Percentiles rank a stretch among this genome's conserved stretches.
These are phyloP conservation scores for Torulaspora globosa DNA, from an alignment of 1,139 yeast species.

Conservation along the genomic window DNA sequence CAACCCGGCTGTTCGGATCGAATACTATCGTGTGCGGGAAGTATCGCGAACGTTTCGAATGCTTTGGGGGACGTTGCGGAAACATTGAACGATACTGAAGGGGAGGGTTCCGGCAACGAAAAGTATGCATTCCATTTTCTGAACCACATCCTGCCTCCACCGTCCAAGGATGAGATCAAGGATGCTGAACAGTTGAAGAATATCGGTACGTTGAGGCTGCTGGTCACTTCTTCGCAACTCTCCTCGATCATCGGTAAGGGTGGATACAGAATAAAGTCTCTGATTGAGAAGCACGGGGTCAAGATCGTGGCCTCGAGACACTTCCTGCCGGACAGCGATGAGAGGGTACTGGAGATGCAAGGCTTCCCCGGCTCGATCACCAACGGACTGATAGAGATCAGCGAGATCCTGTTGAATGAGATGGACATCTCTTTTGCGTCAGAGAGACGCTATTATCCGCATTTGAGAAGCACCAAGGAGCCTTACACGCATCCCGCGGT, in stretches of 20 bases:
- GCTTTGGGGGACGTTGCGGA: constrained; percentile 72
- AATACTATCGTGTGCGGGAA: constrained; percentile 75
- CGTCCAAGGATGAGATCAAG: constrained; percentile 27
- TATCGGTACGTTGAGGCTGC: constrained; percentile 50
- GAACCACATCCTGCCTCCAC: constrained; percentile 35
- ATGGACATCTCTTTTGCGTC: constrained; percentile 23
- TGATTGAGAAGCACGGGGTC: constrained; percentile 66
- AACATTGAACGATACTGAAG: constrained; percentile 43
- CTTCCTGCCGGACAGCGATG: constrained; percentile 77
- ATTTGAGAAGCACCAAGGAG: constrained; percentile 15
- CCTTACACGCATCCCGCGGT: constrained; percentile 3
- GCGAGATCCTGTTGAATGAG: constrained; percentile 29
- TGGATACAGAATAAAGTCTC: constrained; percentile 75
- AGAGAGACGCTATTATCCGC: constrained; percentile 29
- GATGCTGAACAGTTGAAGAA: constrained; percentile 24
- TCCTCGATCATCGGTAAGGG: constrained; percentile 87
- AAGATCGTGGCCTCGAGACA: constrained; percentile 89
- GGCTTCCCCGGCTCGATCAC: constrained; percentile 70
- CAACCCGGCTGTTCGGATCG: constrained; percentile 81
- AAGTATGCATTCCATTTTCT: constrained; percentile 33
- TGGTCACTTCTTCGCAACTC: constrained; percentile 83
- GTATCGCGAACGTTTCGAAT: constrained; percentile 66
- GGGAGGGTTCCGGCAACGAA: constrained; percentile 10
- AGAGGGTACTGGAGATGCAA: constrained; percentile 83
- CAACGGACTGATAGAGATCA: constrained; percentile 54